Base-by-base conservation (phyloP, 129 eudicot species). In the Tanacetum coccineum region DNA sequence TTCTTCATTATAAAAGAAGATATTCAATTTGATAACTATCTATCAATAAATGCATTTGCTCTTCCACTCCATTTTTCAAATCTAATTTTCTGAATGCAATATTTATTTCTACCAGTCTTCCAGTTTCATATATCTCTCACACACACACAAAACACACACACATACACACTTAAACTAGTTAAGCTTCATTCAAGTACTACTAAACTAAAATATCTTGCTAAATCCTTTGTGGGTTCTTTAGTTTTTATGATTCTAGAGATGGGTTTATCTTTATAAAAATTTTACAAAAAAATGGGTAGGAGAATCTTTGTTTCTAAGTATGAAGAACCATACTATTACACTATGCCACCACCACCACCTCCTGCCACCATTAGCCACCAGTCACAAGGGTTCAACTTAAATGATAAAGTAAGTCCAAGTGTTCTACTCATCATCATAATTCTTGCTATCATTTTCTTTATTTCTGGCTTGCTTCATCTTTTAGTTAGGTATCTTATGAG, bases 391-490 rank as follows among this genome's bases (percentile, higher is more conserved):
- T 87, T 84, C 80, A 82, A 71, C 73, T 74, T 82, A 61, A 78
- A 81, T 66, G 79, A 71, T 69, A 87, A 80, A 73, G 89, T 91
- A 7, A 91, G 95, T 63, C 90, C 97, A 56, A 85, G 82, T 20
- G 74, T 87, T 48, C 71, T 91, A 1, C 75, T 91, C 13, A 80
- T 87, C 72, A 91, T 91, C 62, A 75, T 91, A 65, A 75, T 91
- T 51, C 79, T 90, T 12, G 87, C 97, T 19, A 64, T 87, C 14
- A 76, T 87, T 26, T 87, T 90, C 79, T 87, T 87, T 55, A 45
- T 91, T 3, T 82, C 93, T 55, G 95, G 97, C 9, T 54, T 91
- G 62, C 92, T 91, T 53, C 97, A 91, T 72, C 88, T 91, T 42
- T 83, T 87, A 64, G 84, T 91, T 15, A 79, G 97, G 60, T 85